phyloP scores from a whole-genome alignment of 306 rosid species.

The Inga oerstediana region DNA sequence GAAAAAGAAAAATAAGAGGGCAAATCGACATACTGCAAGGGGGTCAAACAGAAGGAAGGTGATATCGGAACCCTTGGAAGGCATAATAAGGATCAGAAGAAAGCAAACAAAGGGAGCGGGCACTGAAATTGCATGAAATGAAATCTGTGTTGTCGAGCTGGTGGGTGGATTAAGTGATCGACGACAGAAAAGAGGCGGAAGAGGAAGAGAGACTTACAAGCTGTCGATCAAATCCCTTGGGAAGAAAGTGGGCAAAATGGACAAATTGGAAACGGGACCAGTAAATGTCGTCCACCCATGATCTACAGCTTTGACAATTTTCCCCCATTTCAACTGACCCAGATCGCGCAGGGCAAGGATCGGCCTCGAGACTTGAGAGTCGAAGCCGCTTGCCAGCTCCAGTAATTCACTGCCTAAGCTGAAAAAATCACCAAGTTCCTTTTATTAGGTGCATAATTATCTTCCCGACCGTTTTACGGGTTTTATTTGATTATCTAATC shows the following conservation, averaged over 20 bases:
- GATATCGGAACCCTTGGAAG: neutral
- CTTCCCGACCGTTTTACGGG: neutral
- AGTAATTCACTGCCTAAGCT: too few species aligned
- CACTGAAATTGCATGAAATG: neutral
- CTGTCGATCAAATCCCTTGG: slow-evolving; percentile 41
- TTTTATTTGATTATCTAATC: neutral
- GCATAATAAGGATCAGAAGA: neutral
- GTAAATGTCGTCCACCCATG: slow-evolving; percentile 64
- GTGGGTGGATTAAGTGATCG: neutral
- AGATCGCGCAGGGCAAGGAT: neutral
- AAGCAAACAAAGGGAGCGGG: neutral
- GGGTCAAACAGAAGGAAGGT: neutral
- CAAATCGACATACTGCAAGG: neutral
- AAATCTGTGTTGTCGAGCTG: neutral
- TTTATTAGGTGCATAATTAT: neutral
- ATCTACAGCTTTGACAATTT: slow-evolving; percentile 32
- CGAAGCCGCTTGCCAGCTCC: neutral
- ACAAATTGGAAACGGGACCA: slow-evolving; percentile 62
- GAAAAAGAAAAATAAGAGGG: neutral
- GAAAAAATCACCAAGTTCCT: neutral
- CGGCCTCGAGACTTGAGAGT: neutral
- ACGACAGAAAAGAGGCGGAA: neutral
- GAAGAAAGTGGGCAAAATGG: slow-evolving; percentile 56
- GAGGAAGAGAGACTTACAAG: slow-evolving; percentile 44
- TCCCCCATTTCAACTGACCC: slow-evolving; percentile 37